These are phyloP conservation scores for Lathyrus aphaca DNA, from an alignment of 306 rosid genomes.

Conservation along the genomic window DNA sequence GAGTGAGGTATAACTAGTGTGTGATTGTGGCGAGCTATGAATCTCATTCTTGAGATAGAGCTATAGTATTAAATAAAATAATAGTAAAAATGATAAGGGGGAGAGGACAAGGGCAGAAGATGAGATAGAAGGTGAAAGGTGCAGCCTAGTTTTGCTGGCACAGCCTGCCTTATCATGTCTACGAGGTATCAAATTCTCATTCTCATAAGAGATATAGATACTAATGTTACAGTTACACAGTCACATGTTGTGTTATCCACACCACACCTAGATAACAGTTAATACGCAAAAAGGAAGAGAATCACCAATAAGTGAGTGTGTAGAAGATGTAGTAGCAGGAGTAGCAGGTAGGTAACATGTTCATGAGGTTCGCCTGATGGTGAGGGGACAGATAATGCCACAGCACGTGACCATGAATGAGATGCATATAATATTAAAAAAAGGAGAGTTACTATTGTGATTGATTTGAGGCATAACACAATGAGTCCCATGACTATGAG, in stretches of 20 bases:
- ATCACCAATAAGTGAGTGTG: neutral
- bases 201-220: neutral
- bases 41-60: neutral
- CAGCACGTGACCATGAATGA: slow-evolving; percentile 46
- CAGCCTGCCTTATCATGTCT: slow-evolving; percentile 11
- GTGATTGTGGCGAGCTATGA: neutral
- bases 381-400: slow-evolving; percentile 46
- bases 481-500: slow-evolving; percentile 29
- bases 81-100: slow-evolving; percentile 34
- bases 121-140: slow-evolving; percentile 34
- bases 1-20: too few relatives aligned
- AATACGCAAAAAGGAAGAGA: neutral
- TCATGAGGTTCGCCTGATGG: slow-evolving; percentile 43
- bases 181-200: slow-evolving; percentile 1
- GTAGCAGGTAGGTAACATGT: slow-evolving; percentile 39
- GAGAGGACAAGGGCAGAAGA: slow-evolving; percentile 10
- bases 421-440: neutral
- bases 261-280: neutral
- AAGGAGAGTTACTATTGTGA: slow-evolving; percentile 2
- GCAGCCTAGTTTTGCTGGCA: slow-evolving; percentile 38
- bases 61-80: neutral
- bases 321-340: slow-evolving; percentile 18
- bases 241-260: neutral
- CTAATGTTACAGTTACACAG: neutral
- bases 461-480: slow-evolving; percentile 18